Percentiles rank a stretch among this genome's conserved stretches.
phyloP scores from a whole-genome alignment of 176 grass and related monocot species.

The Tillandsia leiboldiana region DNA sequence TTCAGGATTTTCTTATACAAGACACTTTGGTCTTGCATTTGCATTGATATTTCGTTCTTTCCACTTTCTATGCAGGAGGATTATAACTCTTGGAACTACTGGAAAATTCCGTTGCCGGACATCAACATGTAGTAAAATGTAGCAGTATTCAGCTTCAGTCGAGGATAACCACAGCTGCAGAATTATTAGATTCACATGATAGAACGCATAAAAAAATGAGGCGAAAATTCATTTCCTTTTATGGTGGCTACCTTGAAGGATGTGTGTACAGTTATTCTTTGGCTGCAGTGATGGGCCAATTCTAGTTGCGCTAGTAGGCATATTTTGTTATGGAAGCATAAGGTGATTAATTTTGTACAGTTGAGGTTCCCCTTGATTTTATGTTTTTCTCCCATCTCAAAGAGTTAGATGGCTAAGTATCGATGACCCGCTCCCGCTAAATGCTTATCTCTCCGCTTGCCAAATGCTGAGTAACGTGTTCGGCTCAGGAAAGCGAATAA shows the following conservation, averaged over 20 bases:
- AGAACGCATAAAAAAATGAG: not conserved
- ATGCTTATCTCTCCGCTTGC: too few relatives aligned
- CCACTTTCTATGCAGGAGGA: constrained; percentile 47
- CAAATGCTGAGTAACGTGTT: too few relatives aligned
- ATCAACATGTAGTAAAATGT: constrained; percentile 41
- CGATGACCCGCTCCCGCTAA: too few relatives aligned
- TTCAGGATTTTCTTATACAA: not conserved
- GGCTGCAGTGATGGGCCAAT: too few relatives aligned
- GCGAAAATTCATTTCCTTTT: constrained; percentile 4
- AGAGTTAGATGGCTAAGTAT: too few relatives aligned
- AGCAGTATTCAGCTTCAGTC: constrained; percentile 24
- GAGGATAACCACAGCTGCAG: constrained; percentile 21
- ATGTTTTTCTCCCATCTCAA: too few relatives aligned
- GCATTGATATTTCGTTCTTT: constrained; percentile 19
- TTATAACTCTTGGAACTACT: constrained; percentile 78
- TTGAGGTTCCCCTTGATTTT: too few relatives aligned
- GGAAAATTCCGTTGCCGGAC: constrained; percentile 52
- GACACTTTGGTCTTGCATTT: not conserved
- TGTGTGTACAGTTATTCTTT: constrained; percentile 10
- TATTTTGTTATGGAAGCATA: too few relatives aligned
- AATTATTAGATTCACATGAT: constrained; percentile 11
- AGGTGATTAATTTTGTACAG: too few relatives aligned
- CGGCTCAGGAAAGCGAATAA: too few relatives aligned
- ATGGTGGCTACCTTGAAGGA: not conserved
- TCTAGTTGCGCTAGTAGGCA: too few relatives aligned